Evolutionary conservation across 2,329 filamentous ascomycete species (phyloP).

Genomic region (Passalora sequoiae): DNA sequence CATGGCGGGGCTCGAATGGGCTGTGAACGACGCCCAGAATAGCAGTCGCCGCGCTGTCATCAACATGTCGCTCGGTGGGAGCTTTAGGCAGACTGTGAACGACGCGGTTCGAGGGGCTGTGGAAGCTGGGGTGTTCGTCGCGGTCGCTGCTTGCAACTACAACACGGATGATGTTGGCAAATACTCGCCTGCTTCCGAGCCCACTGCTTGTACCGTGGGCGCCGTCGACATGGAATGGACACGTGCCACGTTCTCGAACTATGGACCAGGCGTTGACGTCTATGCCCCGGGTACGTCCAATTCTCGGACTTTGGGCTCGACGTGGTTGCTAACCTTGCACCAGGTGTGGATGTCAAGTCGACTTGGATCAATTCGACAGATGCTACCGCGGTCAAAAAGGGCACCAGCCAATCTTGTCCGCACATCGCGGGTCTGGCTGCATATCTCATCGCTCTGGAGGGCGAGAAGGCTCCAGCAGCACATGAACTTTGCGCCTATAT

Average conservation of each 20-base stretch:
- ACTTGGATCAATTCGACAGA: constrained; percentile 45
- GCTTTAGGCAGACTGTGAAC: constrained; percentile 35
- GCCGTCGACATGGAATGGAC: constrained; percentile 31
- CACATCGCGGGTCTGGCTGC: constrained; percentile 26
- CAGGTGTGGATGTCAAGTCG: constrained; percentile 48
- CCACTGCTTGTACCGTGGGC: constrained; percentile 33
- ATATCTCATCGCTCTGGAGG: constrained; percentile 22
- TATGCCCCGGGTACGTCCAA: too few species aligned
- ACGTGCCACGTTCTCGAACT: constrained; percentile 39
- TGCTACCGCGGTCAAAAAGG: constrained; percentile 45
- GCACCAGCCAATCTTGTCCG: constrained; percentile 43
- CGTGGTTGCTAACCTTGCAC: too few species aligned
- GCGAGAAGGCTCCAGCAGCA: constrained; percentile 13
- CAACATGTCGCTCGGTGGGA: constrained; percentile 41
- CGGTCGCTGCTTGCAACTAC: constrained; percentile 36
- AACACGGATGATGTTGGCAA: constrained; percentile 26
- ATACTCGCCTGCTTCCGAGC: constrained; percentile 33
- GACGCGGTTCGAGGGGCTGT: constrained; percentile 36
- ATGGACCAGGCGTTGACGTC: constrained; percentile 36
- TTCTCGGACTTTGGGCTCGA: too few species aligned
- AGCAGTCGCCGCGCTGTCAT: constrained; percentile 54
- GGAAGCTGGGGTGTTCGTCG: constrained; percentile 37
- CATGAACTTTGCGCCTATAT: constrained; percentile 19
- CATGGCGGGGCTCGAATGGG: constrained; percentile 44
- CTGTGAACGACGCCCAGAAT: constrained; percentile 54